A percentile compares a stretch with the other conserved stretches of the same genome.
Evolutionary conservation across 495 filamentous ascomycete genomes (phyloP).

Genomic region (Annulohypoxylon stygium): DNA sequence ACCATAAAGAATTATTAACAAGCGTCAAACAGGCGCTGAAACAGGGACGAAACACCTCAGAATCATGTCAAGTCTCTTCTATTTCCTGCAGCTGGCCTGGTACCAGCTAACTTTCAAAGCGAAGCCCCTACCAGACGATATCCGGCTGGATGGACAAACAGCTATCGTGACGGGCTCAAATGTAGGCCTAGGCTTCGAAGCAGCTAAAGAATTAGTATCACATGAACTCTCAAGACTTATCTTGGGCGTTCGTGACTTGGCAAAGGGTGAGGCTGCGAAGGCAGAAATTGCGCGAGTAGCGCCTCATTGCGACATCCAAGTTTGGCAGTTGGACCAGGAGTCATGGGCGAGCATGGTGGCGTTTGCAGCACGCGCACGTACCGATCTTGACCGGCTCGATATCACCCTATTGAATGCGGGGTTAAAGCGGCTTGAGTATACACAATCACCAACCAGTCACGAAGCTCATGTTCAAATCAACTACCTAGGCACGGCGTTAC

Average conservation of each 20-base stretch:
- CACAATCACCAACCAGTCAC: slow-evolving; percentile 52
- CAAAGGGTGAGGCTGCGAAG: slow-evolving; percentile 61
- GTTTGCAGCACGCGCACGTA: slow-evolving; percentile 55
- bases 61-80: slow-evolving; percentile 30
- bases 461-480: slow-evolving; percentile 63
- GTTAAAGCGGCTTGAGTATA: slow-evolving; percentile 47
- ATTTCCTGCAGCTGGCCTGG: slow-evolving; percentile 33
- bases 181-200: slow-evolving; percentile 66
- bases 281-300: slow-evolving; percentile 53
- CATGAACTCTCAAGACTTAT: slow-evolving; percentile 60
- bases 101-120: slow-evolving; percentile 43
- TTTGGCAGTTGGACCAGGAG: slow-evolving; percentile 67
- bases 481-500: slow-evolving; percentile 48
- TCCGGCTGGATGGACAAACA: slow-evolving; percentile 51
- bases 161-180: slow-evolving; percentile 69
- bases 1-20: neutral
- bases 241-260: slow-evolving; percentile 59
- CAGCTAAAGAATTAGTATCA: slow-evolving; percentile 58
- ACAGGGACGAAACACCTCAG: neutral
- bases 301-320: slow-evolving; percentile 56
- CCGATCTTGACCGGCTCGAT: slow-evolving; percentile 55
- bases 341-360: slow-evolving; percentile 55
- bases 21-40: neutral
- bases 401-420: slow-evolving; percentile 63
- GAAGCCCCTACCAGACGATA: slow-evolving; percentile 23